Percentiles rank a stretch among this genome's conserved stretches.
phyloP scores from a whole-genome alignment of 1,284 basidiomycete genomes.

The Irpex sp. region DNA sequence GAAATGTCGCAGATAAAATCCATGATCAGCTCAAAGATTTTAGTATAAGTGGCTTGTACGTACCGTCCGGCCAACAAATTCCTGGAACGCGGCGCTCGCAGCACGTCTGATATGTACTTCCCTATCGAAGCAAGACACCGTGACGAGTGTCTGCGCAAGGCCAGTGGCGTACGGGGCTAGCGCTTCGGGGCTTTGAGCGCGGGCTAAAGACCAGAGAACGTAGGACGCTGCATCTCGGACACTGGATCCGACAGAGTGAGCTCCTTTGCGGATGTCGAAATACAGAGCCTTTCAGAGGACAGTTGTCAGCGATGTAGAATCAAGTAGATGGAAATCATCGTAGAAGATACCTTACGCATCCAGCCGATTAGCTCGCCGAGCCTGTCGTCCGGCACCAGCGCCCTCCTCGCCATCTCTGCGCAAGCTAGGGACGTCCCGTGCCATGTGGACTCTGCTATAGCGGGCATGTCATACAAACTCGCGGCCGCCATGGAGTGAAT shows the following conservation, averaged over 20 bases:
- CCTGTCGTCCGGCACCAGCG: conserved; percentile 57
- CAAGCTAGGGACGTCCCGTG: conserved; percentile 93
- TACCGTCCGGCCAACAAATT: conserved; percentile 92
- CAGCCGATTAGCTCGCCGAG: conserved; percentile 70
- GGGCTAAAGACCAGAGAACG: conserved; percentile 91
- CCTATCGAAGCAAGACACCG: conserved; percentile 85
- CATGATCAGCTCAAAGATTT: neutral
- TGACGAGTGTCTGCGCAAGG: conserved; percentile 71
- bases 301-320: conserved; percentile 5
- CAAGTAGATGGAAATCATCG: conserved; percentile 14
- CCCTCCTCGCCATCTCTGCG: conserved; percentile 88
- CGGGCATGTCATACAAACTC: conserved; percentile 67
- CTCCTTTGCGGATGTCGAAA: conserved; percentile 90
- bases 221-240: conserved; percentile 96
- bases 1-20: neutral
- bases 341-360: conserved; percentile 63
- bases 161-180: conserved; percentile 60
- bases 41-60: conserved; percentile 22
- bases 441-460: conserved; percentile 84
- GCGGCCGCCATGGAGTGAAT: conserved; percentile 62
- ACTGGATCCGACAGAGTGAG: conserved; percentile 91
- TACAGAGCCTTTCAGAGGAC: conserved; percentile 65
- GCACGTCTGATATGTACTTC: conserved; percentile 96
- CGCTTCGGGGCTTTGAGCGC: conserved; percentile 63
- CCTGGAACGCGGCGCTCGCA: conserved; percentile 97